Base-by-base conservation (phyloP, 129 eudicot genomes). In the Dittrichia graveolens region DNA sequence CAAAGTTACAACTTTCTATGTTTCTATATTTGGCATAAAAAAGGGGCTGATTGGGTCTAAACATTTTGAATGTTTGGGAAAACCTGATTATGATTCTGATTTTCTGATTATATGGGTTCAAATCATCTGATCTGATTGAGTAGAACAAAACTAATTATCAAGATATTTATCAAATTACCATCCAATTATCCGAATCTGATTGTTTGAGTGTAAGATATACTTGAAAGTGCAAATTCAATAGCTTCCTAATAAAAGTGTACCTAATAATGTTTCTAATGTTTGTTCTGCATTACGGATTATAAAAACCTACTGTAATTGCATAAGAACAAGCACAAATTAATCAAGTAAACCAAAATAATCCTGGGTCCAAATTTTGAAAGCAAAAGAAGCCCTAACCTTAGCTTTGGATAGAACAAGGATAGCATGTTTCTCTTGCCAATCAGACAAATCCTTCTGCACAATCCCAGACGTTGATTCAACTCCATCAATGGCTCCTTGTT, bases 351-450 rank as follows among this genome's bases (percentile, higher is more conserved):
- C 59, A 69, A 47, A 52, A 39, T 10, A 64, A 63, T 52, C 60
- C 67, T 56, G 18, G 48, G 61, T 39, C 55, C 57, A 44, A 76
- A 76, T 8, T 48, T 16, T 11, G 19, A 16, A 57, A 60, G 1
- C 49, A 42, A 37, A 58, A 0, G 5, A 61, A 60, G 4, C 48
- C 61, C 70, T n/a, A 52, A 90, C 98, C 98, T 94, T 90, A 76
- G 63, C 84, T 81, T 67, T 90, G 65, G 98, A 85, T 24, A 94
- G 89, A 49, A 83, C 85, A 70, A 88, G 85, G 14, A 75, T 14
- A 14, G 93, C 98, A 73, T 94, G 98, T 67, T 65, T 84, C 79
- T 94, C 89, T 71, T 90, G 97, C 96, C 98, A 94, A 34, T 86
- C 84, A 46, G 93, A 90, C 58, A 94, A 76, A 88, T 90, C 98